Evolutionary conservation across 2,329 filamentous ascomycete species (phyloP).

Genomic region (Phaeosphaeria sp.): DNA sequence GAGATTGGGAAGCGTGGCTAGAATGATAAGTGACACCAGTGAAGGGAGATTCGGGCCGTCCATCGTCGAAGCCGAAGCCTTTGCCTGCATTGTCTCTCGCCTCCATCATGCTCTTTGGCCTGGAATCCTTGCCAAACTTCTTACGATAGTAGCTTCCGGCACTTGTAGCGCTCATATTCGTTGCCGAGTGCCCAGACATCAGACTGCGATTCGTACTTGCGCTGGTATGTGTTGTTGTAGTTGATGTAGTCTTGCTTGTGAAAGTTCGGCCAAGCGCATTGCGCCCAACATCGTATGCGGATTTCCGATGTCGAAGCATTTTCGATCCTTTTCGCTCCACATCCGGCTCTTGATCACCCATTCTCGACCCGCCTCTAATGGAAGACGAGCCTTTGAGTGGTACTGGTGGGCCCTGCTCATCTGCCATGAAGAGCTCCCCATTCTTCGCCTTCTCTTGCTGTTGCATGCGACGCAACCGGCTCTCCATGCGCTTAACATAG

Average conservation of each 20-base stretch:
- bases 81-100: slow-evolving; percentile 53
- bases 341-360: slow-evolving; percentile 32
- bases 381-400: slow-evolving; percentile 64
- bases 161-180: slow-evolving; percentile 92
- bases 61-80: slow-evolving; percentile 46
- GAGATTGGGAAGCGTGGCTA: slow-evolving; percentile 71
- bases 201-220: slow-evolving; percentile 81
- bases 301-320: slow-evolving; percentile 68
- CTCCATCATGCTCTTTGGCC: slow-evolving; percentile 71
- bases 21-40: slow-evolving; percentile 90
- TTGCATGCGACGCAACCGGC: slow-evolving; percentile 75
- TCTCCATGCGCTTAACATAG: slow-evolving; percentile 93
- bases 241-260: slow-evolving; percentile 87
- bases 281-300: slow-evolving; percentile 77
- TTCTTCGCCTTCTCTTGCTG: slow-evolving; percentile 48
- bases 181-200: slow-evolving; percentile 92
- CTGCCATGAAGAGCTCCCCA: slow-evolving; percentile 60
- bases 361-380: slow-evolving; percentile 51
- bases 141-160: slow-evolving; percentile 90
- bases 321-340: slow-evolving; percentile 40
- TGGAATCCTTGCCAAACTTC: slow-evolving; percentile 57
- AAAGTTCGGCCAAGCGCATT: slow-evolving; percentile 77
- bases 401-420: slow-evolving; percentile 59
- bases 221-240: slow-evolving; percentile 66
- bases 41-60: slow-evolving; percentile 62